phyloP scores from a whole-genome alignment of 176 grass and related monocot genomes.

The Triticum monococcum region DNA sequence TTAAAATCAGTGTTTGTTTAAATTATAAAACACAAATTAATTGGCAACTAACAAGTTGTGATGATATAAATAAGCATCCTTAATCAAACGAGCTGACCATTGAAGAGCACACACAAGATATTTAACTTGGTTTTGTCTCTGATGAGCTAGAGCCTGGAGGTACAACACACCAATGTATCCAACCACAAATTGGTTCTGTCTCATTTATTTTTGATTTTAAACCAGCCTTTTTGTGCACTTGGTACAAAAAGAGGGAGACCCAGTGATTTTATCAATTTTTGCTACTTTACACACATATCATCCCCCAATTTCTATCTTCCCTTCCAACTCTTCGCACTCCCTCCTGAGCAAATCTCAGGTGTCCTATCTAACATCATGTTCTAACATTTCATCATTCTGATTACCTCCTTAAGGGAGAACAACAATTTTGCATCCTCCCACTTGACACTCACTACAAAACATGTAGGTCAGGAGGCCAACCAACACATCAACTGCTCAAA shows the following conservation, averaged over 20 bases:
- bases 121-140: too few species aligned
- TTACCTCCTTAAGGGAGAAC: slow-evolving; percentile 13
- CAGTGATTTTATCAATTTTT: not conserved
- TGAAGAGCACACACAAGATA: too few species aligned
- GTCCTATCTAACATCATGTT: slow-evolving; percentile 25
- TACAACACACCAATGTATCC: too few species aligned
- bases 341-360: slow-evolving; percentile 11
- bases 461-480: slow-evolving; percentile 28
- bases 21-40: too few species aligned
- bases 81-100: too few species aligned
- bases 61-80: too few species aligned
- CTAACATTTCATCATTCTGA: slow-evolving; percentile 26
- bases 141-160: too few species aligned
- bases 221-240: not conserved
- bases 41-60: too few species aligned
- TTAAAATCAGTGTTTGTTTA: too few species aligned
- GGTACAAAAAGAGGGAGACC: slow-evolving; percentile 2
- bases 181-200: too few species aligned
- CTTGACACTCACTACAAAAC: slow-evolving; percentile 16
- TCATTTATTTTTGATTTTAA: slow-evolving; percentile 21
- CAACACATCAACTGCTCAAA: slow-evolving; percentile 22
- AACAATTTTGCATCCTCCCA: slow-evolving; percentile 5
- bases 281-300: slow-evolving; percentile 18
- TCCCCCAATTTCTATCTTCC: slow-evolving; percentile 24
- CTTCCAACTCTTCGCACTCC: slow-evolving; percentile 13